Base-by-base conservation (phyloP, 2,329 filamentous ascomycete genomes). In the Trichoderma cornu-damae region DNA sequence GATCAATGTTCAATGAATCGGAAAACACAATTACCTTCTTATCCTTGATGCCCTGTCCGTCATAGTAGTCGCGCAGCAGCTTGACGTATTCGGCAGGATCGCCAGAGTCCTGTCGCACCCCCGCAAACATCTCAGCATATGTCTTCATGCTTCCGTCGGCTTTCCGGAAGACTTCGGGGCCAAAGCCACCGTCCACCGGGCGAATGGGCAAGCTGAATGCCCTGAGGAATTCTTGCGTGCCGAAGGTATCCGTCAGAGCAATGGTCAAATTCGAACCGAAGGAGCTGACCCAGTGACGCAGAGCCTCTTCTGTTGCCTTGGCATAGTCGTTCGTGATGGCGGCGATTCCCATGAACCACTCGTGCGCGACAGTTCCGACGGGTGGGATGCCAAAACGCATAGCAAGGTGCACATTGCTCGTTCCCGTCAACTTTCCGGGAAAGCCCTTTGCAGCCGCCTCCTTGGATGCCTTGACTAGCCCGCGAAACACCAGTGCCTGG, bases 271-370 rank as follows among this genome's bases (percentile, higher is more conserved):
- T 87, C 34, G 80, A 85, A 3, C 94, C 94, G 69, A 96, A 99
- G 60, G 89, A 96, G 52, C 86, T 85, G 32, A 96, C 83, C 94
- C 94, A 99, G 70, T 95, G 90, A 58, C 84, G 80, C 64, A 99
- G 76, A 0, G 90, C 92, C 62, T 87, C 81, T 70, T 96, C 90
- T 35, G 92, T 96, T 3, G 94, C 92, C 61, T 82, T 79, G 64
- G 84, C 81, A 69, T 99, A 99, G 72, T 96, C 83, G 61, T 90
- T 81, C 4, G 87, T 89, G 64, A 96, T 90, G 37, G 94, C 92
- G 1, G 94, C 94, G 61, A 96, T 93, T 40, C 90, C 92, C 94
- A 99, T 99, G 77, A 96, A 97, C 94, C 94, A 99, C 74, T 99
- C 94, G 68, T 99, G 94, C 0, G 94, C 94, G 2, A 85, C 82